Base-by-base conservation (phyloP, 352 stramenopile genomes). In the Phytophthora cactorum region DNA sequence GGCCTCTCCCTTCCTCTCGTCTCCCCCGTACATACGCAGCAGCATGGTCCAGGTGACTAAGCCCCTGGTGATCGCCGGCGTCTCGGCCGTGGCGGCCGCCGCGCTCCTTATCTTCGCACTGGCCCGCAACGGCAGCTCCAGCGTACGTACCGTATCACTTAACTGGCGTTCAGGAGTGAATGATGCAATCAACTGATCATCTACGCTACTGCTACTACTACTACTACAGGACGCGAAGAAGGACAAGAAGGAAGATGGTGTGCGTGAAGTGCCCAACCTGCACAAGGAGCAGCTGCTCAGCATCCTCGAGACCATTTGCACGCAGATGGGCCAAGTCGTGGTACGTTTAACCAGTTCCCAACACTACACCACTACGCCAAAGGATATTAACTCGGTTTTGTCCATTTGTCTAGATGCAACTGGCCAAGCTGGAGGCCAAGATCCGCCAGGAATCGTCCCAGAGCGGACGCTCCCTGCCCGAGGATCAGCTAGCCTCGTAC, bases 291-390 rank as follows among this genome's bases (percentile, higher is more conserved):
- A 96, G 74, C 72, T 96, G 34, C 76, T 96, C 47, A 92, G 82
- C 68, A 96, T 96, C 65, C 72, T 96, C 8, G 84, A 93, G 73
- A 93, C 87, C 59, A 96, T 96, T 68, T 93, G 84, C 75, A 86
- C 88, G 67, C 88, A 96, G 59, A 96, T 96, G 88, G 88, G 88
- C 57, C 88, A 96, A 69, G 83, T 96, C 41, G 88, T 96, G 81
- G 83, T 93, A 79, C 70, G 77, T 86, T 29, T 5, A 54, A n/a
- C 3, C 36, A 38, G 14, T 1, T n/a, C 8, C 3, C 8, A 31
- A 12, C 32, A 49, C 10, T 17, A 43, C 36, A 17, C 11, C 36
- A 43, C 36, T 17, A 43, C 12, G 12, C 34, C 36, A 7, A 43
- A 3, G 36, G 12, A 43, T 43, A 43, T n/a, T 43, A 43, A 43